Base-by-base conservation (phyloP, 805 yeast genomes). In the Torulaspora maleeae region DNA sequence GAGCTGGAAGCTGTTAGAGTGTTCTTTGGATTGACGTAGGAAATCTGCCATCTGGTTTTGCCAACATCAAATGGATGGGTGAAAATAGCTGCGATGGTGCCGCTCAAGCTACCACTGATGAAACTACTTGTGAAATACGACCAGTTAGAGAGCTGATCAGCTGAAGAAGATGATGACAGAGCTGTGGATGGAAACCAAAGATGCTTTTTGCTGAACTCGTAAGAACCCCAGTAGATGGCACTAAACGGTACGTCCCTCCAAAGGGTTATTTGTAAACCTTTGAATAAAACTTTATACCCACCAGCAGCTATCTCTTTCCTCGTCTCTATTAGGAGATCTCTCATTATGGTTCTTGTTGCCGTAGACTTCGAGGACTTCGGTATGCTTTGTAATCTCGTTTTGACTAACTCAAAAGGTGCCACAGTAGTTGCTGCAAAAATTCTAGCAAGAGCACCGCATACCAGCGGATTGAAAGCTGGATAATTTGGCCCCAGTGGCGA, bases 61-160 rank as follows among this genome's bases (percentile, higher is more conserved):
- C 97, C 98, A 8, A 93, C 99, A 63, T 93, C 99, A 58, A 93
- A 93, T 1, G 99, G 98, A 46, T 95, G 89, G 1, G 99, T 93
- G 34, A 77, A 69, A 2, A 91, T 55, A 0, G 98, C 96, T 0
- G 97, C 96, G 3, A 86, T 67, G 0, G 84, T 65, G 0, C 99
- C 99, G 3, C 95, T 80, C 0, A 84, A 51, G 0, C 91, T 84
- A 0, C 99, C 99, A 9, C 93, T 78, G 3, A 85, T 49, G 58
- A 91, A 90, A 27, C 88, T 79, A 41, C 80, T 76, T 2, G 74
- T 44, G 50, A 85, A 82, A 4, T 82, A 70, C 44, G 69, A 69
- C 64, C 73, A 63, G 43, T 71, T 54, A 64, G 52, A 25, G n/a
- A 33, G 46, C 30, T 44, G 34, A 11, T 44, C 30, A 13, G 22